These are phyloP conservation scores for Clonostachys rhizophaga DNA, from an alignment of 2,329 filamentous ascomycete genomes.

Conservation along the genomic window DNA sequence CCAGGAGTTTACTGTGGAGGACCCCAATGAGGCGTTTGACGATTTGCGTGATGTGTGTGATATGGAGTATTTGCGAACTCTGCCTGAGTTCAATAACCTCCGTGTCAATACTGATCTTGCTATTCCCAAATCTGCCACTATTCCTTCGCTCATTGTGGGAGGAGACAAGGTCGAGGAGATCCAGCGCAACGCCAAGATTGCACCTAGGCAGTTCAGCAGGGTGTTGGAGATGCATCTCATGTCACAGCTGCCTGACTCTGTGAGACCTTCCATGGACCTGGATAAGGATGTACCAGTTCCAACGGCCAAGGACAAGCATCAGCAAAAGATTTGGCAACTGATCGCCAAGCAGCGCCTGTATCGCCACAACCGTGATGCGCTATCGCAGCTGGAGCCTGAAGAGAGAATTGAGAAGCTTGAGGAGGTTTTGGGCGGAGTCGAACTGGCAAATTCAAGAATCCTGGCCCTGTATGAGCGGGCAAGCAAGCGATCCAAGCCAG, in stretches of 20 bases:
- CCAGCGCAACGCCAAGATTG: constrained; percentile 64
- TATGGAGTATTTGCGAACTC: constrained; percentile 55
- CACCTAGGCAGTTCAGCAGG: constrained; percentile 69
- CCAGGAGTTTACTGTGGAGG: constrained; percentile 85
- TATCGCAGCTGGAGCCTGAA: constrained; percentile 62
- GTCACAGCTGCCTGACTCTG: constrained; percentile 49
- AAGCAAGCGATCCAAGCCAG: constrained; percentile 14
- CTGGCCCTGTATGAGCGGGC: constrained; percentile 42
- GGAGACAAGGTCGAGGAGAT: constrained; percentile 48
- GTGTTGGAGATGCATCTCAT: constrained; percentile 73
- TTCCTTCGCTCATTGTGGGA: constrained; percentile 54
- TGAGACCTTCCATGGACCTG: constrained; percentile 46
- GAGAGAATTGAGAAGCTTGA: constrained; percentile 72
- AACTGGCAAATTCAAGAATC: constrained; percentile 68
- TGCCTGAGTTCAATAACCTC: constrained; percentile 53
- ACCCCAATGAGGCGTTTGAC: constrained; percentile 85
- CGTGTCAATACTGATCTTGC: constrained; percentile 45
- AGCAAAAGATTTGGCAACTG: constrained; percentile 68
- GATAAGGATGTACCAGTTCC: constrained; percentile 34
- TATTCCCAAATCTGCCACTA: constrained; percentile 40
- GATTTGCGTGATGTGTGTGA: constrained; percentile 74
- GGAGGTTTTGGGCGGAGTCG: constrained; percentile 62
- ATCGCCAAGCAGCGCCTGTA: constrained; percentile 75
- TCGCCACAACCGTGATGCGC: constrained; percentile 65
- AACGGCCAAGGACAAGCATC: constrained; percentile 52